A percentile compares a stretch with the other conserved stretches of the same genome.
Evolutionary conservation across 2,329 filamentous ascomycete species (phyloP).

Genomic region (Fusarium sp.): DNA sequence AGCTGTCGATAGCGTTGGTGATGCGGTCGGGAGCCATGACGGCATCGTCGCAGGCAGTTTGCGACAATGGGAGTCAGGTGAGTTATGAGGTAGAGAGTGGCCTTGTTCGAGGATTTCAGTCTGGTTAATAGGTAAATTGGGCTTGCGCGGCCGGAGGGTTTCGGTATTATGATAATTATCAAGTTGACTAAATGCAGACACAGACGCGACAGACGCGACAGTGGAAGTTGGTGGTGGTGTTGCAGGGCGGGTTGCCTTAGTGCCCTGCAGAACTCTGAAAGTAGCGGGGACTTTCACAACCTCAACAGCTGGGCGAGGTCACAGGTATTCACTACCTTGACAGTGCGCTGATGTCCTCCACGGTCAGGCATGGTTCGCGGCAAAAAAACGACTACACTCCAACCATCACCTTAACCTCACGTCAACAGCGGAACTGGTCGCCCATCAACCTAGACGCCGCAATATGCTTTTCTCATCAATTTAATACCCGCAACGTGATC

Average conservation of each 20-base stretch:
- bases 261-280: constrained; percentile 19
- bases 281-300: constrained; percentile 40
- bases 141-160: neutral
- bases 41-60: constrained; percentile 60
- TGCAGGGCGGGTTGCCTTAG: constrained; percentile 38
- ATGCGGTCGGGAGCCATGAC: constrained; percentile 77
- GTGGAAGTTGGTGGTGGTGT: constrained; percentile 38
- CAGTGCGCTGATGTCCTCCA: constrained; percentile 38
- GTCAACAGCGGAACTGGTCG: constrained; percentile 48
- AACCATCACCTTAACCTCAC: constrained; percentile 49
- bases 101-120: neutral
- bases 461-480: constrained; percentile 63
- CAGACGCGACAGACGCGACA: constrained; percentile 51
- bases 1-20: constrained; percentile 82
- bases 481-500: constrained; percentile 59
- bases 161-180: constrained; percentile 25
- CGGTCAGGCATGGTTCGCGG: constrained; percentile 47
- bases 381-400: constrained; percentile 57
- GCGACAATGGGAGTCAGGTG: constrained; percentile 3
- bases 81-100: neutral
- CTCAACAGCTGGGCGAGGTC: neutral
- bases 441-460: constrained; percentile 59
- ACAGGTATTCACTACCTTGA: constrained; percentile 48
- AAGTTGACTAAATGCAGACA: constrained; percentile 27
- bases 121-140: neutral